These are phyloP conservation scores for Leucocoprinus leucothites DNA, from an alignment of 768 basidiomycete species.

Conservation along the genomic window DNA sequence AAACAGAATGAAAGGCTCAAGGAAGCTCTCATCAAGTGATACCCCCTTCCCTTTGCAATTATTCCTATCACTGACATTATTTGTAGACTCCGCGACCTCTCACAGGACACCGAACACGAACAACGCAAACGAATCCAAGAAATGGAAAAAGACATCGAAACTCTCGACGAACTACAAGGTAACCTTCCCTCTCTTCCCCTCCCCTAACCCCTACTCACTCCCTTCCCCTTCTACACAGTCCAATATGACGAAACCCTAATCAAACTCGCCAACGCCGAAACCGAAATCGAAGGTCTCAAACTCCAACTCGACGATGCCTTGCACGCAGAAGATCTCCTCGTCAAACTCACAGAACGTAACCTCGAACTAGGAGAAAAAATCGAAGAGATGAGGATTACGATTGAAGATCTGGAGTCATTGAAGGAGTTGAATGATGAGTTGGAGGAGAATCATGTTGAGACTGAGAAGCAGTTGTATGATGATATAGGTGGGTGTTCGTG, in stretches of 20 bases:
- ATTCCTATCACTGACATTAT: not conserved
- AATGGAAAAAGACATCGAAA: constrained; percentile 84
- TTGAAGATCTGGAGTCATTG: constrained; percentile 94
- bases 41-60: not conserved
- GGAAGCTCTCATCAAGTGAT: constrained; percentile 85
- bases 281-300: constrained; percentile 92
- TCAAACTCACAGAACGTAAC: constrained; percentile 92
- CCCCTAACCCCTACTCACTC: constrained; percentile 5
- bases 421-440: constrained; percentile 97
- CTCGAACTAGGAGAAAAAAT: constrained; percentile 95
- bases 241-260: constrained; percentile 78
- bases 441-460: constrained; percentile 93
- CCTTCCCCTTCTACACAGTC: constrained; percentile 37
- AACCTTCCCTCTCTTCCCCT: constrained; percentile 13
- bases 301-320: constrained; percentile 91
- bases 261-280: constrained; percentile 85
- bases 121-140: constrained; percentile 77
- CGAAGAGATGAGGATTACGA: constrained; percentile 94
- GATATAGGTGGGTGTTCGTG: constrained; percentile 67
- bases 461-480: constrained; percentile 86
- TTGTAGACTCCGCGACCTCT: constrained; percentile 79
- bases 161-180: constrained; percentile 81
- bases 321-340: constrained; percentile 94
- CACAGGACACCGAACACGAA: constrained; percentile 84
- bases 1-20: constrained; percentile 96